Evolutionary conservation across 225 moss, liverwort and hornwort species (phyloP).

Genomic region (Marchantia paleacea): DNA sequence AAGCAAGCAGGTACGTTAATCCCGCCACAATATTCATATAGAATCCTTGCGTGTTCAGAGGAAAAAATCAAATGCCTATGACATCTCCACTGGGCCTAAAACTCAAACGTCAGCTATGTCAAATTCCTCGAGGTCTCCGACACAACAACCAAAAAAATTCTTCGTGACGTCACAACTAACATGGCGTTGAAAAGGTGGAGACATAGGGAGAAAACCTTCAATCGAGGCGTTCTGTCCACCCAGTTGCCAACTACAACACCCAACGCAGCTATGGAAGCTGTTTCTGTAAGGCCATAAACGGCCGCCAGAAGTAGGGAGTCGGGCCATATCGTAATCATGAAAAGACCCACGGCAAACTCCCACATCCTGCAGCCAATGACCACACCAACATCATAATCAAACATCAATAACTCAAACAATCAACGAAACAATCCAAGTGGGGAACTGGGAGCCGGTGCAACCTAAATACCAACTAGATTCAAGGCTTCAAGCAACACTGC

Average conservation of each 20-base stretch:
- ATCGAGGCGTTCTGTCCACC: conserved; percentile 69
- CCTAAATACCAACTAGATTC: background rate
- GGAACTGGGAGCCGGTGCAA: background rate
- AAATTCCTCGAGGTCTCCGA: too few species aligned
- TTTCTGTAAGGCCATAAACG: conserved; percentile 81
- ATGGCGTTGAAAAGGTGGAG: too few species aligned
- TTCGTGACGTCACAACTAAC: too few species aligned
- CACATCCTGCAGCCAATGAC: conserved; percentile 65
- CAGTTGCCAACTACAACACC: conserved; percentile 83
- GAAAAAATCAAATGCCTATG: too few species aligned
- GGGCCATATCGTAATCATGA: conserved; percentile 85
- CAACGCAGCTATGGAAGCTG: conserved; percentile 66
- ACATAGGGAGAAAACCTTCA: conserved; percentile 47
- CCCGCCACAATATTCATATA: too few species aligned
- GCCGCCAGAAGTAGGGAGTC: conserved; percentile 82
- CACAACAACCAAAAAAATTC: too few species aligned
- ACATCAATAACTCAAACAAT: background rate
- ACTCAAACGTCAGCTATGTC: too few species aligned
- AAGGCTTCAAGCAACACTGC: background rate
- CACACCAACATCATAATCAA: background rate
- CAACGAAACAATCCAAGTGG: too few species aligned
- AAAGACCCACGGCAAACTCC: conserved; percentile 91
- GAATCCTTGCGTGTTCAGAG: too few species aligned
- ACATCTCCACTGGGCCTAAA: too few species aligned
- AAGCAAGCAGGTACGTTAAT: background rate